Evolutionary conservation across 306 rosid species (phyloP), one percentile per base, ranked within the genome.

Genomic region (Lathyrus sativus): DNA sequence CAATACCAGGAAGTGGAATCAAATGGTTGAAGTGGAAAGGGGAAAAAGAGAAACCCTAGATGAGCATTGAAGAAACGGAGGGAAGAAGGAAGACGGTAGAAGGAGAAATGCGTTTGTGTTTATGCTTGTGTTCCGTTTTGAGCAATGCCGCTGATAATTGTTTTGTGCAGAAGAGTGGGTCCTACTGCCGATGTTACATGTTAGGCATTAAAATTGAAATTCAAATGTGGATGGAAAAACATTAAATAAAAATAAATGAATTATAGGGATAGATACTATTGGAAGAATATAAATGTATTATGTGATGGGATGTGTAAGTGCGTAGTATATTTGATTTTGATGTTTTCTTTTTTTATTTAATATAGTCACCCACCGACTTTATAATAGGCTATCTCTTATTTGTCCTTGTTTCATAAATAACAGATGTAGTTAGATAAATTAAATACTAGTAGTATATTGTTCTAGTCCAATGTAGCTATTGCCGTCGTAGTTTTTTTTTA

Each of bases 71-170:
- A 43, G 70, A 17, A 26, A 50, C 38, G 57, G 33, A 19, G 62
- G 71, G 33, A 35, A 69, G 78, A 68, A 54, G 11, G 15, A 9
- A 46, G 66, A 49, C n/a, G n/a, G n/a, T n/a, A n/a, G n/a, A n/a
- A 38, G 57, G 19, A 12, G 67, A 46, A 63, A 29, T 33, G 68
- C 31, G 74, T 72, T 42, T 13, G 53, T 19, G 19, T 62, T 37
- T 24, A n/a, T 63, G 39, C 50, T 49, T 19, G 49, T 68, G 77
- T 80, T 69, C 80, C 74, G 76, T 81, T 84, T 72, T 84, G 81
- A 67, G 76, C 67, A 68, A 72, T 74, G 83, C 75, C 83, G 63
- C 78, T 82, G 64, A 88, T 72, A 81, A 85, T 87, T 50, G 56
- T 50, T 15, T 50, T 76, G 80, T 71, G 37, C 75, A 15, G 26